Percentiles rank a stretch among this genome's conserved stretches.
Conservation (phyloP, 1,284 basidiomycete species). For the Neolentinus lepideus region DNA sequence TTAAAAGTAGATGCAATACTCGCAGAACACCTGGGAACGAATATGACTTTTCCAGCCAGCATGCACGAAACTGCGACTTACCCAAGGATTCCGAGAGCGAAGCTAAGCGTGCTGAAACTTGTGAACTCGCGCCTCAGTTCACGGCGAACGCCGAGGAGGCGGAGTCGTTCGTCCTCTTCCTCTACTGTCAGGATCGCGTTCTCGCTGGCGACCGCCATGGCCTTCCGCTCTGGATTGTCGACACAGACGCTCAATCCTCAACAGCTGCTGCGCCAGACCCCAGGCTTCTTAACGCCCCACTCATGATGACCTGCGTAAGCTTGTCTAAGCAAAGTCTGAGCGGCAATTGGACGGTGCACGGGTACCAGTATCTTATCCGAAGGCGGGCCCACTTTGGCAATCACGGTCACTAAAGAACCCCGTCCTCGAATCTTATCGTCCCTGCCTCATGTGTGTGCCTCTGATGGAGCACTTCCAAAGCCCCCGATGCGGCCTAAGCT, state of each 20-base stretch:
- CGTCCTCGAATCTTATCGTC: not conserved
- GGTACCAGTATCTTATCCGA: not conserved
- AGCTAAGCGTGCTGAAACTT: slow-evolving; percentile 13
- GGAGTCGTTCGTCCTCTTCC: slow-evolving; percentile 9
- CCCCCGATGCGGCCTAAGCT: no score
- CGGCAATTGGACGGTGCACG: not conserved
- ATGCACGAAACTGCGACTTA: not conserved
- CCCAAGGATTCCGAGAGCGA: slow-evolving; percentile 14
- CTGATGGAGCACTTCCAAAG: no score
- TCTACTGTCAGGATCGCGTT: not conserved
- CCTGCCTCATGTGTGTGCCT: no score
- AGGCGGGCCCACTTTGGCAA: not conserved
- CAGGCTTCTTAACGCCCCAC: not conserved
- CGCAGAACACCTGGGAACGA: slow-evolving; percentile 10
- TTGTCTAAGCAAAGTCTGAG: not conserved
- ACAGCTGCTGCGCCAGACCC: no score
- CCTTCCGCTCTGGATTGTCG: not conserved
- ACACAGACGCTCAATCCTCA: not conserved
- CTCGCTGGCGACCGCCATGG: not conserved
- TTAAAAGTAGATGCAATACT: slow-evolving; percentile 14
- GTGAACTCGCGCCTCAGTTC: slow-evolving; percentile 13
- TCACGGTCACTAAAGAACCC: no score
- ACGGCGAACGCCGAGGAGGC: slow-evolving; percentile 10
- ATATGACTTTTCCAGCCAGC: not conserved
- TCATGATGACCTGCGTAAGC: not conserved